phyloP scores from a whole-genome alignment of 169 alveolate species.

The Cryptosporidium xiaoi region DNA sequence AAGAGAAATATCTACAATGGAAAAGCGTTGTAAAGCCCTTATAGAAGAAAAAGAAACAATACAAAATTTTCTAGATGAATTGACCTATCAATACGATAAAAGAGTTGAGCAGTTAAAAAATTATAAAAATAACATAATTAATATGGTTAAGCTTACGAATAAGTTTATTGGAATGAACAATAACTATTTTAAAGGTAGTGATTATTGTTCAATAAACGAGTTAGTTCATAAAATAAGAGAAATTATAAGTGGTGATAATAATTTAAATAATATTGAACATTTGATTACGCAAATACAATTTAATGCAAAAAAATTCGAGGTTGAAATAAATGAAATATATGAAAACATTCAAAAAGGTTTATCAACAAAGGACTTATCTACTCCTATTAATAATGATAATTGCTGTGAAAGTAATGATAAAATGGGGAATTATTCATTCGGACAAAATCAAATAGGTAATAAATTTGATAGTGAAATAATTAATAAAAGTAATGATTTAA shows the following conservation, averaged over 20 bases:
- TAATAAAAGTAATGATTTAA: background rate
- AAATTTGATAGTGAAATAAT: background rate
- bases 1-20: slow-evolving; percentile 59
- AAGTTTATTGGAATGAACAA: slow-evolving; percentile 24
- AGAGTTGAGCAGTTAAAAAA: slow-evolving; percentile 28
- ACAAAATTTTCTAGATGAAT: slow-evolving; percentile 46
- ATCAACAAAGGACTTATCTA: too few relatives aligned
- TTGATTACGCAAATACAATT: slow-evolving; percentile 21
- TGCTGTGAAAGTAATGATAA: background rate
- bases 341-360: background rate
- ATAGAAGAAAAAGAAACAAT: slow-evolving; percentile 68
- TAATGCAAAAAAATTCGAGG: slow-evolving; percentile 12
- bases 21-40: slow-evolving; percentile 44
- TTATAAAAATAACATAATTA: slow-evolving; percentile 4
- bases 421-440: background rate
- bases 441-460: background rate
- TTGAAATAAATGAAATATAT: slow-evolving; percentile 25
- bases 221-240: slow-evolving; percentile 27
- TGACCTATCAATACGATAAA: slow-evolving; percentile 51
- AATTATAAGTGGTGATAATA: background rate
- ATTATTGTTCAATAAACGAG: slow-evolving; percentile 6
- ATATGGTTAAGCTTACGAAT: slow-evolving; percentile 1
- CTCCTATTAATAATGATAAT: background rate
- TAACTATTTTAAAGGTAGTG: background rate
- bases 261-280: slow-evolving; percentile 19